phyloP scores from a whole-genome alignment of 805 yeast species.

The Starmerella sirachaensis region DNA sequence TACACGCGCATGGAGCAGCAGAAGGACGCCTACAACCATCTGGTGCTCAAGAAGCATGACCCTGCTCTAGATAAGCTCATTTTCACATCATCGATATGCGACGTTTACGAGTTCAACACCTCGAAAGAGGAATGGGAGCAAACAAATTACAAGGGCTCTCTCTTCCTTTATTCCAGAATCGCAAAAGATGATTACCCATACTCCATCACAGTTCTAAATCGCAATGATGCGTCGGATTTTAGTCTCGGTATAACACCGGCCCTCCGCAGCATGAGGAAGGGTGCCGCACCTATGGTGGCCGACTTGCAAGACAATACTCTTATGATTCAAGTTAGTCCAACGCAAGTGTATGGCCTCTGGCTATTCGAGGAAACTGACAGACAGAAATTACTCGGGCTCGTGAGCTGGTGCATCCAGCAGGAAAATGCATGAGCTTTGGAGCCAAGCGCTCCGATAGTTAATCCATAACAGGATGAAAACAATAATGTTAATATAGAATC shows the following conservation, averaged over 20 bases:
- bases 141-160: constrained; percentile 30
- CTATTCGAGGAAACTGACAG: constrained; percentile 29
- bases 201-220: constrained; percentile 30
- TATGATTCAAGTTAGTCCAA: constrained; percentile 28
- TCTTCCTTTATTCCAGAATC: constrained; percentile 31
- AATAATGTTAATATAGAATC: too few relatives aligned
- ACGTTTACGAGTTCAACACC: constrained; percentile 30
- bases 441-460: neutral
- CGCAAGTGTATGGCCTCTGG: constrained; percentile 31
- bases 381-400: constrained; percentile 20
- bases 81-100: constrained; percentile 32
- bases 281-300: constrained; percentile 26
- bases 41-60: constrained; percentile 30
- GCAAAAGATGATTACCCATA: constrained; percentile 27
- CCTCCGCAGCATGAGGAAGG: constrained; percentile 16
- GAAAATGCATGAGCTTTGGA: constrained; percentile 13
- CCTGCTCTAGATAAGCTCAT: constrained; percentile 28
- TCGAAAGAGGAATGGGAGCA: constrained; percentile 30
- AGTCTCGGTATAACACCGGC: constrained; percentile 28
- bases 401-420: constrained; percentile 27
- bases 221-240: constrained; percentile 27
- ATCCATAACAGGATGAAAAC: too few relatives aligned
- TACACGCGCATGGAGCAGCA: constrained; percentile 8
- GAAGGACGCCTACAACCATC: constrained; percentile 24
- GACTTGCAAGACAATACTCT: constrained; percentile 28